Evolutionary conservation across 768 basidiomycete genomes (phyloP).

Genomic region (Agaricus blazei): DNA sequence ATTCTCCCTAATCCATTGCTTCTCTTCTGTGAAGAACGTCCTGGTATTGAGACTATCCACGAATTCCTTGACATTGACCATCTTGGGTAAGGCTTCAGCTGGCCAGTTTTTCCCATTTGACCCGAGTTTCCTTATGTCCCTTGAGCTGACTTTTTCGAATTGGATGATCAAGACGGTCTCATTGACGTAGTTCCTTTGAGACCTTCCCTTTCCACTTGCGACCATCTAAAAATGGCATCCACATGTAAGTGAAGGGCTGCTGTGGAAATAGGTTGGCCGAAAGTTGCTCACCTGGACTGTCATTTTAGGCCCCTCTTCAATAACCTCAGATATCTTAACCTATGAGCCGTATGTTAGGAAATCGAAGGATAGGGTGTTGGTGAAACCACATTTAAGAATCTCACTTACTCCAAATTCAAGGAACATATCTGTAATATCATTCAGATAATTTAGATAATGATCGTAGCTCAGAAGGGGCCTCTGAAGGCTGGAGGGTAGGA

Average conservation of each 20-base stretch:
- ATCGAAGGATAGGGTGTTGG: background rate
- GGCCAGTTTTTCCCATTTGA: slow-evolving; percentile 1
- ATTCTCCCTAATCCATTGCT: slow-evolving; percentile 11
- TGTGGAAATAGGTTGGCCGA: background rate
- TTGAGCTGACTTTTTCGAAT: slow-evolving; percentile 7
- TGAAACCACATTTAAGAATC: background rate
- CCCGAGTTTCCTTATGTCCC: background rate
- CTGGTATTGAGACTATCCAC: slow-evolving; percentile 12
- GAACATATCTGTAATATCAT: slow-evolving; percentile 22
- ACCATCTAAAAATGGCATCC: slow-evolving; percentile 16
- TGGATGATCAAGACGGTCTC: slow-evolving; percentile 21
- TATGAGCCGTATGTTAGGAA: background rate
- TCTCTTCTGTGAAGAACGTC: slow-evolving; percentile 15
- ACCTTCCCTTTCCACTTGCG: slow-evolving; percentile 19
- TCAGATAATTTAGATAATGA: slow-evolving; percentile 27
- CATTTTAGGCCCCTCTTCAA: slow-evolving; percentile 25
- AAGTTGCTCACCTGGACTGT: slow-evolving; percentile 25
- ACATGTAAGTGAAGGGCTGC: background rate
- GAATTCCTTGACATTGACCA: slow-evolving; percentile 14
- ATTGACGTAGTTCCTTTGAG: slow-evolving; percentile 20
- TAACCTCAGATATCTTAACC: slow-evolving; percentile 25
- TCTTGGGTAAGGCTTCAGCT: slow-evolving; percentile 9
- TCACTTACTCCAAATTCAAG: slow-evolving; percentile 23
- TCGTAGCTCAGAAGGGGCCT: slow-evolving; percentile 30
- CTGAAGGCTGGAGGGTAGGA: slow-evolving; percentile 27